Evolutionary conservation across 129 eudicot genomes (phyloP), one percentile per base, ranked within the genome.

Genomic region (Cynara cardunculus): DNA sequence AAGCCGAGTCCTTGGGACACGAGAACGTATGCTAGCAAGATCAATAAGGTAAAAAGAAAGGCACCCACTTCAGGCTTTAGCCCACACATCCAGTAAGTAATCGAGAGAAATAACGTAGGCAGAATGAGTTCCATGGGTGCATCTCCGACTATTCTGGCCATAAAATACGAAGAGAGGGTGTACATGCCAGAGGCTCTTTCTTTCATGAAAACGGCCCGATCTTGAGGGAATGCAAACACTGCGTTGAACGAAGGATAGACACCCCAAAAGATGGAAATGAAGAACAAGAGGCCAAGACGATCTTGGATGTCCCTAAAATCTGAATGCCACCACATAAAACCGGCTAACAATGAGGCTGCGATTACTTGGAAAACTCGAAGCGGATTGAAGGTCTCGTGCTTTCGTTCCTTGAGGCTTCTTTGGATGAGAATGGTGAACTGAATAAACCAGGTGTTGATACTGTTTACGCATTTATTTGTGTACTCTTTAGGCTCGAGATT

Each of bases 311-410:
- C 92, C 21, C 87, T 80, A 39, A 30, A 89, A 76, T 93, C 95
- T 0, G 97, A 92, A 71, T 89, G 99, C 99, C 99, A 96, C 99
- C 99, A 96, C 93, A 96, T 90, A 41, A 83, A 76, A 27, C 98
- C 99, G 26, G 92, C 89, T 71, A 96, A 78, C 28, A 93, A 70
- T 1, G 99, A 84, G 64, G 98, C 99, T 6, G 92, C 84, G n/a
- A 91, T 59, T 1, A 96, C 99, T 80, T 96, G 99, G 80, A 88
- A 86, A 5, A 96, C 98, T 4, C 98, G 73, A 35, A 96, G 88
- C 3, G 97, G 88, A 83, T 92, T 89, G 72, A 96, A 91, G 16
- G 97, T 85, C 37, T 96, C 99, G 72, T 96, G 97, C 68, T 86
- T 86, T 73, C 99, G 81, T 80, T 92, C 99, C 62, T 91, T 96